Evolutionary conservation across 2,329 filamentous ascomycete genomes (phyloP), one percentile per base, ranked within the genome.

Genomic region (Aureobasidium sp.): DNA sequence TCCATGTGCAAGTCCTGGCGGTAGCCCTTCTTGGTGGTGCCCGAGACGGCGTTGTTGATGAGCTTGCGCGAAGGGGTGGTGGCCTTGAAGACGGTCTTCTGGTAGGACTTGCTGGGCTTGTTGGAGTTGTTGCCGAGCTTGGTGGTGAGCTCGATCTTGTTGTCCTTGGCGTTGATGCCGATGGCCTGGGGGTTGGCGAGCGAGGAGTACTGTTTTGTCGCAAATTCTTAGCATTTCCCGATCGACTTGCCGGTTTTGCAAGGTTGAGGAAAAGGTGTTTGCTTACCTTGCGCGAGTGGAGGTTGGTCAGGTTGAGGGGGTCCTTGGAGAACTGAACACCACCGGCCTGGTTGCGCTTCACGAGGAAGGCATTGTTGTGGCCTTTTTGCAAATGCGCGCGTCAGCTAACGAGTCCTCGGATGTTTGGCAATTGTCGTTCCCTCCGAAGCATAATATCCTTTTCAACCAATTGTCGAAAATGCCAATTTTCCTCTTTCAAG

Each of bases 311-410:
- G 85, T 97, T 99, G 69, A 96, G 80, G 71, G 92, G 90, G 76
- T 97, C 93, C 71, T 89, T 88, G 70, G 93, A 97, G 84, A 99
- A 91, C 79, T 89, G 88, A 70, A 88, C 81, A 76, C 89, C 88
- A 73, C 89, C 91, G 72, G 81, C 82, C 71, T 79, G 78, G 75
- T 85, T 87, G 81, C 90, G 88, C 88, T 96, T 96, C 76, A 93
- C 89, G 75, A 96, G 87, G 84, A 82, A 96, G 75, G 90, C 80
- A 81, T 95, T 96, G 81, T 90, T 85, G 81, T 79, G 80, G 80
- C 91, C 92, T 96, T 69, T n/a, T 15, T 3, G 4, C 23, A 9
- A 37, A 37, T 43, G 31, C 37, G 29, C 58, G 33, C 37, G 62
- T 61, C 60, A 64, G 60, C 51, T 50, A 59, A n/a, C 21, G 21